Evolutionary conservation across 2,329 filamentous ascomycete species (phyloP), one percentile per base, ranked within the genome.

Genomic region (Pestalotiopsis sp.): DNA sequence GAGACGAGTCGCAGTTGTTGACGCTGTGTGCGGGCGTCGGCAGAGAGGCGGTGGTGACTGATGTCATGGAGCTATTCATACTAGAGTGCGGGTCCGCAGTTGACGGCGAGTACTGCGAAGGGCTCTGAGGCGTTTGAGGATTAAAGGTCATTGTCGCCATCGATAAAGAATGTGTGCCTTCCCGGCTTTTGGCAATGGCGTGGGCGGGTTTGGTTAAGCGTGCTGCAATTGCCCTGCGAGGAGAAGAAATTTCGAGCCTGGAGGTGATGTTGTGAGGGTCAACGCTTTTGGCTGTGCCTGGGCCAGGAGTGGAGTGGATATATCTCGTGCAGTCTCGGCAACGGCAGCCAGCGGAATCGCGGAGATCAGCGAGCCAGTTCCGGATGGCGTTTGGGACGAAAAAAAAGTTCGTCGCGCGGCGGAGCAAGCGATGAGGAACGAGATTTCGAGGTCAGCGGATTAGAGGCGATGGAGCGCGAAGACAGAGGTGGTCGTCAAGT

Each of bases 101-200:
- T 74, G 82, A 85, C 71, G 87, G 86, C 73, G 87, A 89, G 77
- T 85, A 83, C 78, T 89, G 87, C 77, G 87, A 90, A 77, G 89
- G 89, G 79, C 89, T 91, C 84, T 91, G 88, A 78, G 89, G 89
- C 74, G 89, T 91, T 76, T 88, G 88, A 75, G 89, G 89, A 79
- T 90, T 88, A 84, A 88, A 90, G 82, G 87, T 89, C 88, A 91
- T 91, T 80, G 80, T 86, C 82, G 80, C 78, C 75, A 77, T 80
- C 76, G 79, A 78, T 74, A 74, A 71, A 49, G 49, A 59, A 59
- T 58, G 59, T 36, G n/a, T 58, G 49, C 63, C 63, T 20, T 56
- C n/a, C 63, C 52, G 36, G 36, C 39, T 25, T 4, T 25, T 4
- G 14, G 63, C 23, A 25, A 23, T n/a, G 52, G 49, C 36, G 49